These are phyloP conservation scores for Penicillium roqueforti DNA, from an alignment of 495 filamentous ascomycete species.

Conservation along the genomic window DNA sequence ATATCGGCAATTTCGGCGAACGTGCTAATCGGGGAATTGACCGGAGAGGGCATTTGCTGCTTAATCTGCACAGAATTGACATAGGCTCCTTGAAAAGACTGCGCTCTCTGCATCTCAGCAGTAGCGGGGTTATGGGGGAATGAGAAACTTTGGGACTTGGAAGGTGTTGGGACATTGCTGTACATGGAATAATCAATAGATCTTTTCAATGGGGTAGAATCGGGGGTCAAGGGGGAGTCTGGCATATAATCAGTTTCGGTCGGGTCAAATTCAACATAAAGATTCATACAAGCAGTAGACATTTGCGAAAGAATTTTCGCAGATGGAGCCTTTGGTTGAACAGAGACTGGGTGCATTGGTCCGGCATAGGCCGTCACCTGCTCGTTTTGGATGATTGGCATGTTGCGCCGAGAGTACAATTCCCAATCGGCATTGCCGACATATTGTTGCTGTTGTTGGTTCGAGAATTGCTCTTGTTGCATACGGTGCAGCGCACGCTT, in stretches of 20 bases:
- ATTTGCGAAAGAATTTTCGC: conserved; percentile 51
- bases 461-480: conserved; percentile 16
- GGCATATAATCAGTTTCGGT: conserved; percentile 12
- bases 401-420: conserved; percentile 21
- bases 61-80: conserved; percentile 34
- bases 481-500: conserved; percentile 18
- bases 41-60: conserved; percentile 48
- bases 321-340: conserved; percentile 36
- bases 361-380: conserved; percentile 21
- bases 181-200: conserved; percentile 39
- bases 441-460: conserved; percentile 4
- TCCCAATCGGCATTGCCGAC: conserved; percentile 25
- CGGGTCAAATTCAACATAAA: neutral
- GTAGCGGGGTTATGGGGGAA: conserved; percentile 35
- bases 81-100: conserved; percentile 43
- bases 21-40: conserved; percentile 42
- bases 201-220: conserved; percentile 44
- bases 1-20: conserved; percentile 47
- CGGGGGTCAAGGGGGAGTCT: conserved; percentile 49
- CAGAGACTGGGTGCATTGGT: conserved; percentile 35
- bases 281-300: conserved; percentile 38
- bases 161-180: conserved; percentile 30
- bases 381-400: conserved; percentile 17
- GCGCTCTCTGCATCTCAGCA: conserved; percentile 45
- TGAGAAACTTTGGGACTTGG: conserved; percentile 34